Evolutionary conservation across 768 basidiomycete genomes (phyloP).

Genomic region (Harrya chromipes): DNA sequence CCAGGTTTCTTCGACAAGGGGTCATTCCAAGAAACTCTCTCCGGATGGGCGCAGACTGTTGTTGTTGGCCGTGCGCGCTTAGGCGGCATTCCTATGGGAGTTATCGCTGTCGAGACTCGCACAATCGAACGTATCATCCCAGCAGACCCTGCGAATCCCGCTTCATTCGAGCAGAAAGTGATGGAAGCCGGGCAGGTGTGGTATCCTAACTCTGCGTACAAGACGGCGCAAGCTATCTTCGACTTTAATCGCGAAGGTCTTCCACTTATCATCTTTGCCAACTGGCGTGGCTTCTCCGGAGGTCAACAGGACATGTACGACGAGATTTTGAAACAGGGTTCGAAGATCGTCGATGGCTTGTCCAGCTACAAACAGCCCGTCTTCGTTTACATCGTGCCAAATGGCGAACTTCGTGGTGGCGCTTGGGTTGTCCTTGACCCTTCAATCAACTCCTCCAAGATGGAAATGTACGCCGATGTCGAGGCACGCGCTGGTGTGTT

Average conservation of each 20-base stretch:
- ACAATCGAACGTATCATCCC: slow-evolving; percentile 96
- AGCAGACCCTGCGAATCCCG: slow-evolving; percentile 95
- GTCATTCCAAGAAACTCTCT: slow-evolving; percentile 97
- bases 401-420: slow-evolving; percentile 97
- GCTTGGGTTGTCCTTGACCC: slow-evolving; percentile 99
- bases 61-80: slow-evolving; percentile 95
- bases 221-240: slow-evolving; percentile 98
- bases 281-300: slow-evolving; percentile 99
- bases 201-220: slow-evolving; percentile 99
- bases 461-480: slow-evolving; percentile 99
- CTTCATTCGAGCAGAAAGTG: slow-evolving; percentile 94
- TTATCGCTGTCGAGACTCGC: slow-evolving; percentile 97
- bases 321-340: slow-evolving; percentile 94
- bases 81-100: slow-evolving; percentile 95
- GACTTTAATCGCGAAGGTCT: slow-evolving; percentile 97
- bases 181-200: slow-evolving; percentile 99
- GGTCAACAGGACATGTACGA: slow-evolving; percentile 99
- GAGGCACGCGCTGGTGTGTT: slow-evolving; percentile 95
- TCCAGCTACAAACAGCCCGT: slow-evolving; percentile 97
- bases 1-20: slow-evolving; percentile 96
- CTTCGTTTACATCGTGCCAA: slow-evolving; percentile 97
- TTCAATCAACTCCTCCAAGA: slow-evolving; percentile 92
- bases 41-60: slow-evolving; percentile 99
- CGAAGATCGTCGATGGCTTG: slow-evolving; percentile 98
- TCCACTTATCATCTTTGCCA: slow-evolving; percentile 97